Conservation (phyloP, 306 rosid species). For the Lablab purpureus region DNA sequence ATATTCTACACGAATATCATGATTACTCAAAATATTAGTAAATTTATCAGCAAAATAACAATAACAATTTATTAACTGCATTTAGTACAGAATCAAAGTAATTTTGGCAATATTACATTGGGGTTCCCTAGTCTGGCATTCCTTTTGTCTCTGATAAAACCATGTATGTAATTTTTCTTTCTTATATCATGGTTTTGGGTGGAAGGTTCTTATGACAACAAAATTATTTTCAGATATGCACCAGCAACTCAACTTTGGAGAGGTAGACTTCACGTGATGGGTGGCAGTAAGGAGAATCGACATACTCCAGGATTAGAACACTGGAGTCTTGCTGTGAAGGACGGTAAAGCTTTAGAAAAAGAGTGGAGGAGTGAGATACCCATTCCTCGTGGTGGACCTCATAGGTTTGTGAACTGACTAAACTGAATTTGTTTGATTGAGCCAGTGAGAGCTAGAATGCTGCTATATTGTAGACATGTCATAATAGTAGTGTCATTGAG, state of each 20-base stretch:
- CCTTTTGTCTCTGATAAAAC: conserved; percentile 9
- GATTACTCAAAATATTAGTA: not conserved
- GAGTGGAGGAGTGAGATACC: conserved; percentile 85
- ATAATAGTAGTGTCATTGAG: not conserved
- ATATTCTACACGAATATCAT: no score
- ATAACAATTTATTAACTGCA: not conserved
- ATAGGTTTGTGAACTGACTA: conserved; percentile 63
- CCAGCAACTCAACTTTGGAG: conserved; percentile 98
- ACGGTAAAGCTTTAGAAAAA: conserved; percentile 79
- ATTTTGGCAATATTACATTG: not conserved
- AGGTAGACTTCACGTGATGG: conserved; percentile 98
- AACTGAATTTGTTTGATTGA: conserved; percentile 6
- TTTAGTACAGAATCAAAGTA: conserved; percentile 1
- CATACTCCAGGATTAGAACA: conserved; percentile 91
- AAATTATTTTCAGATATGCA: conserved; percentile 76
- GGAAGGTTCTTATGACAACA: conserved; percentile 37
- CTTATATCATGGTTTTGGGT: conserved; percentile 24
- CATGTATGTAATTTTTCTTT: conserved; percentile 19
- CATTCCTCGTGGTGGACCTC: conserved; percentile 98
- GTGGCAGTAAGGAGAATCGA: conserved; percentile 98
- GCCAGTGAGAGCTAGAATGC: not conserved
- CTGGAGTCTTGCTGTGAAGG: conserved; percentile 95
- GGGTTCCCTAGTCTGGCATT: conserved; percentile 29
- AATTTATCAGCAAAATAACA: not conserved
- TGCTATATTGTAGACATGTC: not conserved